Base-by-base conservation (phyloP, 23 red algal species). In the Gracilaria gracilis region DNA sequence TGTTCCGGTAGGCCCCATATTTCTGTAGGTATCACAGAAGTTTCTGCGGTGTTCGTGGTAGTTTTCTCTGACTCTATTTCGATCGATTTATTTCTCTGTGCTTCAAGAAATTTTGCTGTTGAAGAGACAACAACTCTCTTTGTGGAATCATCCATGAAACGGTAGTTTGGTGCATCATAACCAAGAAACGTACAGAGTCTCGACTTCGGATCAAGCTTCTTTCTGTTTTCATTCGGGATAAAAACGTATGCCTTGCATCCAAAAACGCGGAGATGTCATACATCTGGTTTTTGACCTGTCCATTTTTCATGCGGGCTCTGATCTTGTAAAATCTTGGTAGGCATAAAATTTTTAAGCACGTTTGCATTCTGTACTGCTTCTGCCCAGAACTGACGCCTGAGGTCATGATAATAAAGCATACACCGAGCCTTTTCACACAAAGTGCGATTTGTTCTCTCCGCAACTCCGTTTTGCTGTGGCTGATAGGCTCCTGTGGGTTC, bases 381-480 rank as follows among this genome's bases (percentile, higher is more conserved):
- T 23, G 64, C 81, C 81, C 66, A 93, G 40, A 93, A 57, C 35
- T 61, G 27, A 3, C 33, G 21, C 8, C 19, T 20, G 2, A 49
- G 15, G 11, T 81, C 71, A 34, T 46, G 28, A 37, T 37, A 38
- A 36, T 27, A 49, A 31, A 80, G 25, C 88, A 92, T 82, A 7
- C 36, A 58, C 9, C 77, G 88, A 57, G 77, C 77, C 64, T 65
- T 82, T n/a, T 93, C 90, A 35, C 58, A 50, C 12, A 93, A 27
- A 2, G 71, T 93, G 8, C 81, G 39, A 81, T 93, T 93, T 21
- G 46, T 24, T 15, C 80, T 57, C 50, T 93, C 81, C 25, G 80
- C 90, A 12, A 49, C 38, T 15, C 65, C 90, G 6, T 93, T 93
- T 23, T 61, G 70, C 50, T 93, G 33, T 1, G 90, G 90, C 5